phyloP scores from a whole-genome alignment of 176 grass and related monocot species.

The Paspalum vaginatum region DNA sequence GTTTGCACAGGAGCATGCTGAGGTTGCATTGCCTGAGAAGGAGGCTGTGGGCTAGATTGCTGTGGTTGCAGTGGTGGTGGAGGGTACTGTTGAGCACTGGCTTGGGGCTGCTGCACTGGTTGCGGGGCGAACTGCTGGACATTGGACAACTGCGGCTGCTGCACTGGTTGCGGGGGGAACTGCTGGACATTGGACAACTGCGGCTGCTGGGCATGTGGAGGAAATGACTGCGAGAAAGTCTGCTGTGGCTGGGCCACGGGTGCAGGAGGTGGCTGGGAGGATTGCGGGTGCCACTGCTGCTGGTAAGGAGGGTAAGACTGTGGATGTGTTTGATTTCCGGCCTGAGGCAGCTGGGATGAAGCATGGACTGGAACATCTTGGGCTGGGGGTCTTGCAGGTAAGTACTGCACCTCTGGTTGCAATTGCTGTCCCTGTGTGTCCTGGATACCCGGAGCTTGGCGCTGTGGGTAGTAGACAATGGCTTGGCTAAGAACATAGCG shows the following conservation, averaged over 20 bases:
- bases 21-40: conserved; percentile 50
- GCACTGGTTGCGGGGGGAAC: conserved; percentile 34
- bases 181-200: conserved; percentile 42
- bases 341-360: conserved; percentile 52
- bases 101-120: conserved; percentile 22
- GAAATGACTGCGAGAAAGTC: conserved; percentile 52
- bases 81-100: conserved; percentile 50
- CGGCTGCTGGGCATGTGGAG: conserved; percentile 44
- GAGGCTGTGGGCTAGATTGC: conserved; percentile 50
- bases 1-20: conserved; percentile 48
- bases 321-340: conserved; percentile 43
- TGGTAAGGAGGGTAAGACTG: conserved; percentile 53
- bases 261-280: conserved; percentile 44
- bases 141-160: conserved; percentile 43
- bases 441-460: conserved; percentile 49
- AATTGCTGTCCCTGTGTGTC: conserved; percentile 51
- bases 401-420: conserved; percentile 58
- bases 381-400: conserved; percentile 50
- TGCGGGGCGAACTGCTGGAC: conserved; percentile 44
- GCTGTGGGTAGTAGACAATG: conserved; percentile 62
- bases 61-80: conserved; percentile 35
- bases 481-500: conserved; percentile 66
- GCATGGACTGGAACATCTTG: conserved; percentile 59
- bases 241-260: conserved; percentile 50
- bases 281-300: conserved; percentile 59